Percentiles rank a stretch among this genome's conserved stretches.
These are phyloP conservation scores for Peziza echinospora DNA, from an alignment of 495 filamentous ascomycete species.

Conservation along the genomic window DNA sequence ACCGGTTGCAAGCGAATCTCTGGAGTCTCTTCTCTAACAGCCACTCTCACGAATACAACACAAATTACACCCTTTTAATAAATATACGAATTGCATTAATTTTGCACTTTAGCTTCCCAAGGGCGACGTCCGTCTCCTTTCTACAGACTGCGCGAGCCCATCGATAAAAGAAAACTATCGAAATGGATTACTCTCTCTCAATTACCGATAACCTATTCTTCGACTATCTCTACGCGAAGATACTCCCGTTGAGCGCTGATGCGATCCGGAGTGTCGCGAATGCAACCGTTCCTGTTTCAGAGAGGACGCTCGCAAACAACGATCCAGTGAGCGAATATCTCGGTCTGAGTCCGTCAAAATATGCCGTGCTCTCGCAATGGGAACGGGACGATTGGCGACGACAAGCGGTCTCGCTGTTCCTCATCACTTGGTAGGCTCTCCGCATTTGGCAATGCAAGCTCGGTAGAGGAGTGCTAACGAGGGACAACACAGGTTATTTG, in stretches of 20 bases:
- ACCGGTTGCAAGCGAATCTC: no score
- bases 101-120: no score
- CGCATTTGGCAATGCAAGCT: no score
- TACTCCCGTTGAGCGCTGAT: slow-evolving; percentile 35
- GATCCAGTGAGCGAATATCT: slow-evolving; percentile 53
- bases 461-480: no score
- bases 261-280: slow-evolving; percentile 21
- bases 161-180: no score
- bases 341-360: slow-evolving; percentile 44
- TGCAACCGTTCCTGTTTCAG: slow-evolving; percentile 21
- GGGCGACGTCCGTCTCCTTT: no score
- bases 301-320: slow-evolving; percentile 34
- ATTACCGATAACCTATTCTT: slow-evolving; percentile 62
- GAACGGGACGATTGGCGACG: slow-evolving; percentile 59
- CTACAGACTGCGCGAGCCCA: no score
- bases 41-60: no score
- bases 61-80: no score
- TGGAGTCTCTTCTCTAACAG: no score
- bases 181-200: slow-evolving; percentile 84
- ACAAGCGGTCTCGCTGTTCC: slow-evolving; percentile 51
- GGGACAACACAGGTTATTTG: slow-evolving; percentile 74
- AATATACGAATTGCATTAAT: no score
- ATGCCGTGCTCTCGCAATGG: slow-evolving; percentile 66
- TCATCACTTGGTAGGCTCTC: slow-evolving; percentile 62
- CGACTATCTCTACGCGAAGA: slow-evolving; percentile 55